These are phyloP conservation scores for Clitoria ternatea DNA, from an alignment of 306 rosid species.

Conservation along the genomic window DNA sequence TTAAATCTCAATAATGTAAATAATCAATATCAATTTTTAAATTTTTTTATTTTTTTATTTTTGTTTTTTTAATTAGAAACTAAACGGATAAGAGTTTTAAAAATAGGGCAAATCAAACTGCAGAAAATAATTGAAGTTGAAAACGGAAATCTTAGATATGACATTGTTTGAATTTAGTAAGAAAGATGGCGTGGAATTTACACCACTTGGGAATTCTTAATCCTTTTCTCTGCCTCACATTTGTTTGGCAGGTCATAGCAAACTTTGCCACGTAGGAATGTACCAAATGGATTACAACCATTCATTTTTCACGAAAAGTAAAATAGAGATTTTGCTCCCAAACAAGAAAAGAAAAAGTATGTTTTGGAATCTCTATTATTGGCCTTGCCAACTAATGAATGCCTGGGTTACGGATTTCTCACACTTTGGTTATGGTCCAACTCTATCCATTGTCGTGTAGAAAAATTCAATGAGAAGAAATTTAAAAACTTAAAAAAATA, in stretches of 20 bases:
- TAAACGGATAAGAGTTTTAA: no score
- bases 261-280: not conserved
- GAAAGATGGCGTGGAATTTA: not conserved
- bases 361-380: conserved; percentile 26
- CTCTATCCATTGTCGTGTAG: not conserved
- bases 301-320: not conserved
- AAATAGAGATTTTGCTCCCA: not conserved
- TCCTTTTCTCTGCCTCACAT: not conserved
- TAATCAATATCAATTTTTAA: no score
- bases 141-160: not conserved
- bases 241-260: not conserved
- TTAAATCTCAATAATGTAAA: no score
- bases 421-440: not conserved
- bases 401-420: not conserved
- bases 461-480: no score
- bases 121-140: no score
- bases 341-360: not conserved
- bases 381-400: not conserved
- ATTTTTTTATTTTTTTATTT: no score
- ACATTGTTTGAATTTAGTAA: not conserved
- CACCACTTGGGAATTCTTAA: not conserved
- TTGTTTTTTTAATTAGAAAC: no score
- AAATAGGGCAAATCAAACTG: no score
- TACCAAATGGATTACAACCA: not conserved
- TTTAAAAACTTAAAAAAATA: no score